Percentiles rank a stretch among this genome's conserved stretches.
phyloP scores from a whole-genome alignment of 2,329 filamentous ascomycete species.

The Coccinonectria pachysandricola region DNA sequence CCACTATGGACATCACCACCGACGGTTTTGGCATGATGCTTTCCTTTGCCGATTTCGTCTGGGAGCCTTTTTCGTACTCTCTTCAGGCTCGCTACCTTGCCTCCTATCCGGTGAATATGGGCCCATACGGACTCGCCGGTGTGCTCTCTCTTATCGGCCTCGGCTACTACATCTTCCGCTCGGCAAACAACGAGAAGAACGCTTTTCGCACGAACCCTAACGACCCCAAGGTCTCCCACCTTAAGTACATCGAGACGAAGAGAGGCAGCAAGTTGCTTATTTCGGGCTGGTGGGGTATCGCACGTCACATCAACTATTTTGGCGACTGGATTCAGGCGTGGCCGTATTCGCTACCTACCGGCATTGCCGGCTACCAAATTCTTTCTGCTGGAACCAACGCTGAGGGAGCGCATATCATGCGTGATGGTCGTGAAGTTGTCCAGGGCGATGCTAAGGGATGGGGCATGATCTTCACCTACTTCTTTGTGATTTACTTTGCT shows the following conservation, averaged over 20 bases:
- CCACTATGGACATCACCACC: slow-evolving; percentile 86
- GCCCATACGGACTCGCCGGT: slow-evolving; percentile 50
- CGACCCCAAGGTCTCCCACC: slow-evolving; percentile 67
- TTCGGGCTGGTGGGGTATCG: slow-evolving; percentile 86
- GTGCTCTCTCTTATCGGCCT: slow-evolving; percentile 57
- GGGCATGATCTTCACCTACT: slow-evolving; percentile 85
- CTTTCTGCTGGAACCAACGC: slow-evolving; percentile 42
- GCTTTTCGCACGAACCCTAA: slow-evolving; percentile 79
- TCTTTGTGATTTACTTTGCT: slow-evolving; percentile 88
- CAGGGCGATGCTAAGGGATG: slow-evolving; percentile 68
- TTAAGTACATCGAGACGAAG: slow-evolving; percentile 78
- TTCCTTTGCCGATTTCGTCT: slow-evolving; percentile 81
- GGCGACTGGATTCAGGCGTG: slow-evolving; percentile 93
- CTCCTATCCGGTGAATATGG: slow-evolving; percentile 71
- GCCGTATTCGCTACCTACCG: slow-evolving; percentile 82
- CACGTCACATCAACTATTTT: slow-evolving; percentile 90
- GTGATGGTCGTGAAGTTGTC: slow-evolving; percentile 54
- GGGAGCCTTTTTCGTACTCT: slow-evolving; percentile 86
- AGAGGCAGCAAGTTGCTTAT: slow-evolving; percentile 71
- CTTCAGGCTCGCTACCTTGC: slow-evolving; percentile 78
- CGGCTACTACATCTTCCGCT: slow-evolving; percentile 87
- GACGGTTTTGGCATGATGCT: slow-evolving; percentile 97
- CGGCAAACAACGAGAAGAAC: slow-evolving; percentile 94
- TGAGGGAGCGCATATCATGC: slow-evolving; percentile 44
- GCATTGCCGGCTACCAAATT: slow-evolving; percentile 71